phyloP scores from a whole-genome alignment of 1,284 basidiomycete species.

The Clitocybe nebularis region DNA sequence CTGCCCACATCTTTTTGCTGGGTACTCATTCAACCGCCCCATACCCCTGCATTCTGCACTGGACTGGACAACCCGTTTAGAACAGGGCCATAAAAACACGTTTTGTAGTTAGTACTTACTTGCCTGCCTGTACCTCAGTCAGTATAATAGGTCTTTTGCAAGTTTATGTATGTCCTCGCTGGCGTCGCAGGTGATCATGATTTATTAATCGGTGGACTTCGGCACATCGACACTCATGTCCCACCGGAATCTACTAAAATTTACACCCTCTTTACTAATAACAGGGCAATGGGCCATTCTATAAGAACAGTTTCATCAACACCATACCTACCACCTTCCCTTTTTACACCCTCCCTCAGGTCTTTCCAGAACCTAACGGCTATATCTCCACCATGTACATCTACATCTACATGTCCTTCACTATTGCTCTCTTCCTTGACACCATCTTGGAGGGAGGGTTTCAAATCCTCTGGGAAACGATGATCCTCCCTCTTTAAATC shows the following conservation, averaged over 20 bases:
- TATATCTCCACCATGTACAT: slow-evolving; percentile 52
- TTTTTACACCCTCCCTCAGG: slow-evolving; percentile 41
- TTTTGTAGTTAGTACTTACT: too few relatives aligned
- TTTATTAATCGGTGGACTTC: too few relatives aligned
- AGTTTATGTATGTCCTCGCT: too few relatives aligned
- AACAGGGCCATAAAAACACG: too few relatives aligned
- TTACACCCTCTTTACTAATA: slow-evolving; percentile 37
- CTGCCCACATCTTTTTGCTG: too few relatives aligned
- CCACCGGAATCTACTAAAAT: neutral
- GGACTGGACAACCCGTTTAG: too few relatives aligned
- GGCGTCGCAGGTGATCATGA: too few relatives aligned
- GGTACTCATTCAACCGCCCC: too few relatives aligned
- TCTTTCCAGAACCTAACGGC: slow-evolving; percentile 57
- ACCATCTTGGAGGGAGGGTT: slow-evolving; percentile 12
- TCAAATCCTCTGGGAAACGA: slow-evolving; percentile 29
- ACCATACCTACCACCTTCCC: slow-evolving; percentile 30
- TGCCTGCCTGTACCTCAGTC: too few relatives aligned
- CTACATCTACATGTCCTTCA: slow-evolving; percentile 9
- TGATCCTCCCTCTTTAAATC: slow-evolving; percentile 40
- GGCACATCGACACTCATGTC: neutral
- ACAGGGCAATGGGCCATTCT: slow-evolving; percentile 71
- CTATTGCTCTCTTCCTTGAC: neutral
- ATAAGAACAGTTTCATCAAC: slow-evolving; percentile 51
- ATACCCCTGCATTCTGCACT: too few relatives aligned
- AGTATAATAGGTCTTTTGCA: too few relatives aligned